Evolutionary conservation across 2,329 filamentous ascomycete genomes (phyloP).

Genomic region (Aspergillus persii): DNA sequence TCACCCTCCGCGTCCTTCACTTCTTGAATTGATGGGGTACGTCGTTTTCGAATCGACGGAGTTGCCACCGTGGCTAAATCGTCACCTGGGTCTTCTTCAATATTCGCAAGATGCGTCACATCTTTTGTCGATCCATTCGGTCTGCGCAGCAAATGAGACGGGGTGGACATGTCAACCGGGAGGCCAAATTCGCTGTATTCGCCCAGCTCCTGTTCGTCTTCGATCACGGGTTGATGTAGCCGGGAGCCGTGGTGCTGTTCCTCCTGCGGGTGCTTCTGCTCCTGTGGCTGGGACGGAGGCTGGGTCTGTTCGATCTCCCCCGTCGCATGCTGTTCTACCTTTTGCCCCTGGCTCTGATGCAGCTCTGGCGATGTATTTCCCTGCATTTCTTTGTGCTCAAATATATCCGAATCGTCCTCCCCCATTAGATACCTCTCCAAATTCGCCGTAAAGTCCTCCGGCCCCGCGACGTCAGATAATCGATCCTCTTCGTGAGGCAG

Average conservation of each 20-base stretch:
- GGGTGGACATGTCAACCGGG: slow-evolving; percentile 45
- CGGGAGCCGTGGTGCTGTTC: slow-evolving; percentile 17
- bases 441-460: slow-evolving; percentile 44
- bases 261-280: slow-evolving; percentile 13
- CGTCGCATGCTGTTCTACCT: neutral
- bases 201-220: slow-evolving; percentile 31
- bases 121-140: slow-evolving; percentile 27
- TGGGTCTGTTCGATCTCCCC: slow-evolving; percentile 9
- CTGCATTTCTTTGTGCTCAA: slow-evolving; percentile 14
- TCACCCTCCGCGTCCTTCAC: slow-evolving; percentile 19
- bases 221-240: slow-evolving; percentile 26
- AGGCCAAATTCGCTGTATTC: slow-evolving; percentile 44
- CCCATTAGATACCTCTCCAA: slow-evolving; percentile 41
- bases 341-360: slow-evolving; percentile 14
- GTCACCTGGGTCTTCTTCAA: slow-evolving; percentile 35
- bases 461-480: slow-evolving; percentile 40
- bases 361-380: slow-evolving; percentile 8
- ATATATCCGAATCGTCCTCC: slow-evolving; percentile 22
- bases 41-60: slow-evolving; percentile 26
- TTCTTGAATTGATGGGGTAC: slow-evolving; percentile 15
- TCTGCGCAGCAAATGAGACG: slow-evolving; percentile 39
- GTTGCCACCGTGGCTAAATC: slow-evolving; percentile 22
- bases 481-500: slow-evolving; percentile 30
- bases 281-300: slow-evolving; percentile 1
- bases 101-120: slow-evolving; percentile 35